phyloP scores from a whole-genome alignment of 768 basidiomycete species.

The Epithele typhae region DNA sequence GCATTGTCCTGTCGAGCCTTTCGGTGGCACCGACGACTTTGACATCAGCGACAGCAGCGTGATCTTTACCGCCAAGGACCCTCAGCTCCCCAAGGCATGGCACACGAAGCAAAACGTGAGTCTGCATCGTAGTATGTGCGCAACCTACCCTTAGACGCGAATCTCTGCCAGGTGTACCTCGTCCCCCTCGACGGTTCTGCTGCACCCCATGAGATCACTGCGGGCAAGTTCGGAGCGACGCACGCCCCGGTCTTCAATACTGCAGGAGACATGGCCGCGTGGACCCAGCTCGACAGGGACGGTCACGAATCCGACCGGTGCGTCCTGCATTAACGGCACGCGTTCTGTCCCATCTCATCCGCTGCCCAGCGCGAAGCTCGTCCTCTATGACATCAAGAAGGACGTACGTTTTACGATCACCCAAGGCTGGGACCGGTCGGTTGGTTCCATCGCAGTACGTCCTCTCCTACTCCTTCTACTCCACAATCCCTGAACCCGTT shows the following conservation, averaged over 20 bases:
- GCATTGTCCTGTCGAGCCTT: constrained; percentile 78
- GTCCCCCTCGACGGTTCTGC: constrained; percentile 50
- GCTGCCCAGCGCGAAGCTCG: constrained; percentile 57
- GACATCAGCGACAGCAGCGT: constrained; percentile 66
- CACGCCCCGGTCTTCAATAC: constrained; percentile 66
- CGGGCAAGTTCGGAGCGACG: constrained; percentile 81
- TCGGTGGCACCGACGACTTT: constrained; percentile 81
- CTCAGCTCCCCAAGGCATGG: constrained; percentile 66
- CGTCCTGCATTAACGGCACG: too few species aligned
- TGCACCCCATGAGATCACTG: constrained; percentile 66
- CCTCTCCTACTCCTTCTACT: neutral
- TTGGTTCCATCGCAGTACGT: constrained; percentile 54
- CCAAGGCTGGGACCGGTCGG: constrained; percentile 83
- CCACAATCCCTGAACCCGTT: neutral
- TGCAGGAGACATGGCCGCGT: constrained; percentile 70
- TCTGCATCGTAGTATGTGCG: neutral
- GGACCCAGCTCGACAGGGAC: constrained; percentile 84
- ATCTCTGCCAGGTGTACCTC: constrained; percentile 72
- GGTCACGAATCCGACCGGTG: constrained; percentile 88
- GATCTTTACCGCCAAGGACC: constrained; percentile 85
- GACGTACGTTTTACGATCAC: constrained; percentile 71
- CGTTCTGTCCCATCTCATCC: too few species aligned
- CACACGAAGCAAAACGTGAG: constrained; percentile 87
- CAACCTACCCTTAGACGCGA: too few species aligned
- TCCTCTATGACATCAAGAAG: constrained; percentile 70